A percentile compares a stretch with the other conserved stretches of the same genome.
These are phyloP conservation scores for Cercophora scortea DNA, from an alignment of 495 filamentous ascomycete species.

Conservation along the genomic window DNA sequence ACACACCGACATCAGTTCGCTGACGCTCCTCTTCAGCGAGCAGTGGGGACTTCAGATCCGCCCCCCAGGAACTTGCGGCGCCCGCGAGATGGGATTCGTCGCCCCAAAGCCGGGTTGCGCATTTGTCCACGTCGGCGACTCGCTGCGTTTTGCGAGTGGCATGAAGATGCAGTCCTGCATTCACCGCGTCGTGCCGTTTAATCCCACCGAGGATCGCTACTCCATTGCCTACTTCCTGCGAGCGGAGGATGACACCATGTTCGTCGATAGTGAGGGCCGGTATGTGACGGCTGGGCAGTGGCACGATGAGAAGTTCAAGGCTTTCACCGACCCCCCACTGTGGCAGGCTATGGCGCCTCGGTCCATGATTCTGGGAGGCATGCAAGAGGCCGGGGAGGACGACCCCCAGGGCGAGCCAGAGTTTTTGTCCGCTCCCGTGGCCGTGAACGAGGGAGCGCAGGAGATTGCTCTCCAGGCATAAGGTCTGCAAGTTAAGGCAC, in stretches of 20 bases:
- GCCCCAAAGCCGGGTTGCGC: slow-evolving; percentile 39
- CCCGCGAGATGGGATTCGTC: slow-evolving; percentile 45
- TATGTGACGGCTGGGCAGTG: slow-evolving; percentile 42
- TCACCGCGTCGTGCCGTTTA: slow-evolving; percentile 48
- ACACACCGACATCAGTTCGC: slow-evolving; percentile 52
- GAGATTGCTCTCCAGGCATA: no score
- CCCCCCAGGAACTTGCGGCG: slow-evolving; percentile 31
- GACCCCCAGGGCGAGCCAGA: slow-evolving; percentile 1
- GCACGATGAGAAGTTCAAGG: slow-evolving; percentile 52
- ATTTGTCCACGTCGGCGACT: slow-evolving; percentile 52
- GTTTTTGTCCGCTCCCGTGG: no score
- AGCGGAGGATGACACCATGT: slow-evolving; percentile 44
- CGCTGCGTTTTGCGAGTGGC: slow-evolving; percentile 42
- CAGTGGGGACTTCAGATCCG: slow-evolving; percentile 52
- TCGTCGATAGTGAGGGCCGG: slow-evolving; percentile 42
- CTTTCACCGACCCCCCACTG: slow-evolving; percentile 40
- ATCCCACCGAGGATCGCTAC: slow-evolving; percentile 44
- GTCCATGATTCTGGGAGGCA: slow-evolving; percentile 38
- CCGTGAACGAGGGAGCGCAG: no score
- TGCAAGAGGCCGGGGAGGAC: slow-evolving; percentile 34
- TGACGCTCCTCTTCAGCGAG: slow-evolving; percentile 49
- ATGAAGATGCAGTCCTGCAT: slow-evolving; percentile 45
- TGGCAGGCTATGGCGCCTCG: slow-evolving; percentile 34
- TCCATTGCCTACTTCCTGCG: slow-evolving; percentile 53
- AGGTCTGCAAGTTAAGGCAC: no score